phyloP scores from a whole-genome alignment of 1,284 basidiomycete species.

The Pascua sp. region DNA sequence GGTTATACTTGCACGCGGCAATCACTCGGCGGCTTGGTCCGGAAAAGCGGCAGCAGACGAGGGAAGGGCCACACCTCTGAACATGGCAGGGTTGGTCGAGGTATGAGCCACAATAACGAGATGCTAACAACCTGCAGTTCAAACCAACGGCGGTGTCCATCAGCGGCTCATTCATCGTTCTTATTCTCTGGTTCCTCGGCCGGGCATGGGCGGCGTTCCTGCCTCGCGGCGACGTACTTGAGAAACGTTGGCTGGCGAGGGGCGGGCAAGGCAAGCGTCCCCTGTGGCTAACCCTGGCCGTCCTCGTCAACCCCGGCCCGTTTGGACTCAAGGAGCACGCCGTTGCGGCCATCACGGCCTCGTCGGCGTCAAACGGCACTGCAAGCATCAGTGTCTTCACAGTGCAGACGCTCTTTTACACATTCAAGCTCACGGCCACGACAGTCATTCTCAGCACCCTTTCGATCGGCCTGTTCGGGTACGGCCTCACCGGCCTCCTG shows the following conservation, averaged over 20 bases:
- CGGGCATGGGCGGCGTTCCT: slow-evolving; percentile 53
- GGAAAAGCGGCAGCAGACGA: not conserved
- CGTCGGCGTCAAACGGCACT: slow-evolving; percentile 58
- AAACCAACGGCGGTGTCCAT: slow-evolving; percentile 59
- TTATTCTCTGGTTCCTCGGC: slow-evolving; percentile 59
- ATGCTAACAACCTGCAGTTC: slow-evolving; percentile 50
- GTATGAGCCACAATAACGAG: too few relatives aligned
- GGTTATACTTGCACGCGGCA: too few relatives aligned
- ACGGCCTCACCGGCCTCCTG: slow-evolving; percentile 52
- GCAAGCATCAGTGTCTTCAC: slow-evolving; percentile 60
- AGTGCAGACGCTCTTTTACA: slow-evolving; percentile 59
- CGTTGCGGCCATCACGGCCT: slow-evolving; percentile 60
- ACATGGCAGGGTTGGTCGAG: not conserved
- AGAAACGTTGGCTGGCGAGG: slow-evolving; percentile 49
- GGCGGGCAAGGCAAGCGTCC: slow-evolving; percentile 27
- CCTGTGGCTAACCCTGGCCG: slow-evolving; percentile 32
- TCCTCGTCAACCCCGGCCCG: slow-evolving; percentile 59
- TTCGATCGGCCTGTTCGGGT: slow-evolving; percentile 65
- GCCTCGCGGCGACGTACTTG: slow-evolving; percentile 49
- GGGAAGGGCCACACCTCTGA: too few relatives aligned
- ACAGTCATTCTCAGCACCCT: slow-evolving; percentile 64
- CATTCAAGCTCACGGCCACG: slow-evolving; percentile 56
- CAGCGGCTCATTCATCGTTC: slow-evolving; percentile 59
- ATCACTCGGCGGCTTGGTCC: not conserved
- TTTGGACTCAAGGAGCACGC: slow-evolving; percentile 64